Evolutionary conservation across 2,329 filamentous ascomycete genomes (phyloP), one percentile per base, ranked within the genome.

Genomic region (Plectosphaerella plurivora): DNA sequence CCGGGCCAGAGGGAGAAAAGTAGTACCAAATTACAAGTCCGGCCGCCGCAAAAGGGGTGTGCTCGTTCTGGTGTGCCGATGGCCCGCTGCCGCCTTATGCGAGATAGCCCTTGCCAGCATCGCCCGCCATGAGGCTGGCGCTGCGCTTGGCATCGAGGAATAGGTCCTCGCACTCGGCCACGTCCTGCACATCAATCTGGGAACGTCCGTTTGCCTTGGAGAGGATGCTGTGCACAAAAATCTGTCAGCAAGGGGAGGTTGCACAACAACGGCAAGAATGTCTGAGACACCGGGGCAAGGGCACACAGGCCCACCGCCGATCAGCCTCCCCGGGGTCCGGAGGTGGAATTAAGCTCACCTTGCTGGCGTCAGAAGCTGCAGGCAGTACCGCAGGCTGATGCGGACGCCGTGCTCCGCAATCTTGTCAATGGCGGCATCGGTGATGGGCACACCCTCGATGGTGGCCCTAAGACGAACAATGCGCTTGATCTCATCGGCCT

Each of bases 331-430:
- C 45, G 42, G 45, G 35, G 45, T 42, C 18, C 14, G 33, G 41
- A 47, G 47, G 52, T 52, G 49, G 24, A 51, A 51, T 44, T 28
- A 25, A 47, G 68, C 76, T 65, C 72, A 84, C 81, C 81, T 93
- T 50, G 91, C 87, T 2, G 92, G 92, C 24, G 91, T 89, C 61
- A 99, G 78, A 60, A 99, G 74, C 73, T 97, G 94, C 67, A 99
- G 76, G 60, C 92, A 93, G 74, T 99, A 99, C 60, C 94, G 79
- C 72, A 99, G 72, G 68, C 89, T 95, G 65, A 97, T 91, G 61
- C 87, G 88, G 63, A 90, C 90, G 60, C 94, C 94, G 61, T 96
- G 87, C 64, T 89, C 83, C 42, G 91, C 83, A 62, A 99, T 84
- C 74, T 90, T 94, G 62, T 94, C 88, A 54, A 97, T 80, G 24